phyloP scores from a whole-genome alignment of 2,329 filamentous ascomycete genomes.

The Penicillium crustosum region DNA sequence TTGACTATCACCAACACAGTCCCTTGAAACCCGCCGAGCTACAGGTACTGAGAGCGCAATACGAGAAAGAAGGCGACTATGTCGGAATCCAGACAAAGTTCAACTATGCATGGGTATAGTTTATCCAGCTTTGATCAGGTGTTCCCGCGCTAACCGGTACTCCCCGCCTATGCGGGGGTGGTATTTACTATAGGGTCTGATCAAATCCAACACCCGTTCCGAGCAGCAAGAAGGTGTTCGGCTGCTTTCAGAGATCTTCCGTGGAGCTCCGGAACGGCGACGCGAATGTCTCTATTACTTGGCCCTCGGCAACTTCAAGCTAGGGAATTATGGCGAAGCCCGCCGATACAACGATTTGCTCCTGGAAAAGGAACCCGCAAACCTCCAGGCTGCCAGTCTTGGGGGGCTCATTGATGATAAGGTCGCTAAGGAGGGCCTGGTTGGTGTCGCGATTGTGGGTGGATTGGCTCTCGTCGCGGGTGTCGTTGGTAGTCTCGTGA shows the following conservation, averaged over 20 bases:
- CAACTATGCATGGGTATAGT: constrained; percentile 94
- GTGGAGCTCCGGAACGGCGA: constrained; percentile 84
- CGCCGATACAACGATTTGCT: constrained; percentile 91
- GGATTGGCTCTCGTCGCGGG: constrained; percentile 90
- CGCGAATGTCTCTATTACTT: constrained; percentile 99
- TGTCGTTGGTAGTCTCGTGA: constrained; percentile 83
- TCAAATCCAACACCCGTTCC: constrained; percentile 79
- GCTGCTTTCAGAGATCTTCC: constrained; percentile 94
- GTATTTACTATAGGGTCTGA: constrained; percentile 67
- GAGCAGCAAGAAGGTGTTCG: constrained; percentile 95
- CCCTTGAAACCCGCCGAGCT: constrained; percentile 90
- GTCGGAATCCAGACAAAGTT: constrained; percentile 98
- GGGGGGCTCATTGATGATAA: constrained; percentile 90
- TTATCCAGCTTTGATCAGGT: background rate
- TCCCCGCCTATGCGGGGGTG: constrained; percentile 15
- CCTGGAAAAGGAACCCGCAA: constrained; percentile 84
- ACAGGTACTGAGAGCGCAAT: constrained; percentile 87
- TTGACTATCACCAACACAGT: constrained; percentile 53
- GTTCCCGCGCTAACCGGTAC: constrained; percentile 2
- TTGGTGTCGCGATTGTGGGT: constrained; percentile 93
- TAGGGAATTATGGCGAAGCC: constrained; percentile 95
- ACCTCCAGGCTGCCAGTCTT: constrained; percentile 86
- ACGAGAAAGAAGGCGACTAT: constrained; percentile 96
- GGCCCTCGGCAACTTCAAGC: constrained; percentile 94
- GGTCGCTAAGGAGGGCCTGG: constrained; percentile 87